These are phyloP conservation scores for Arachnomyces sp. DNA, from an alignment of 2,329 filamentous ascomycete genomes.

Conservation along the genomic window DNA sequence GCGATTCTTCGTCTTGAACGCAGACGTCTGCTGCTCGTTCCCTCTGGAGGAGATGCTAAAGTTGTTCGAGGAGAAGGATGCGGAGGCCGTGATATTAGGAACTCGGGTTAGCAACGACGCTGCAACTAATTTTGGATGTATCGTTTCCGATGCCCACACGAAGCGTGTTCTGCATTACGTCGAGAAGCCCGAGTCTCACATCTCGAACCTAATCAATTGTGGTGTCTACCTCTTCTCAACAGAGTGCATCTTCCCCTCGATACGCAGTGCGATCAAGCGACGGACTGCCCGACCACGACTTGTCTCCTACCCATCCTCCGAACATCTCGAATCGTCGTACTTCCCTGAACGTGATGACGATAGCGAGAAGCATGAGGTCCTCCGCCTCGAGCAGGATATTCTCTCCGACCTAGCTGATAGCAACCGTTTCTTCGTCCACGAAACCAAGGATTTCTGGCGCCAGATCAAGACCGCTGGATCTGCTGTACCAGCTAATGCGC, in stretches of 20 bases:
- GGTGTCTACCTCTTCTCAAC: slow-evolving; percentile 96
- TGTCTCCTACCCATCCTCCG: slow-evolving; percentile 89
- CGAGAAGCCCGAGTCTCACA: slow-evolving; percentile 95
- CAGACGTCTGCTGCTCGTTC: slow-evolving; percentile 98
- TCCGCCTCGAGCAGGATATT: slow-evolving; percentile 94
- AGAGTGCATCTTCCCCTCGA: slow-evolving; percentile 92
- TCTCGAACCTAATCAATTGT: slow-evolving; percentile 98
- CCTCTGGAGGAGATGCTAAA: slow-evolving; percentile 91
- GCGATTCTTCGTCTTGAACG: slow-evolving; percentile 94
- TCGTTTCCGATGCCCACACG: slow-evolving; percentile 87
- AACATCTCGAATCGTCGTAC: slow-evolving; percentile 71
- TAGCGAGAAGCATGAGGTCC: slow-evolving; percentile 69
- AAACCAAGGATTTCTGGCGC: slow-evolving; percentile 99
- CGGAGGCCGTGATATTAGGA: slow-evolving; percentile 91
- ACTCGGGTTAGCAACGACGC: slow-evolving; percentile 86
- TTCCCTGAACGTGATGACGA: slow-evolving; percentile 62
- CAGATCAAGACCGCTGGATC: slow-evolving; percentile 99
- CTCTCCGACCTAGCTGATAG: slow-evolving; percentile 90
- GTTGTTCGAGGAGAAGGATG: slow-evolving; percentile 88
- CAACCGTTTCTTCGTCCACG: slow-evolving; percentile 96
- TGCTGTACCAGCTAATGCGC: slow-evolving; percentile 88
- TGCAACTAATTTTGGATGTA: slow-evolving; percentile 94
- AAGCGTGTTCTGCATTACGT: slow-evolving; percentile 97
- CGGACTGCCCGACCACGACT: slow-evolving; percentile 84
- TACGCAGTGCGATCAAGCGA: slow-evolving; percentile 89